A percentile compares a stretch with the other conserved stretches of the same genome.
These are phyloP conservation scores for Plasmodium berghei DNA, from an alignment of 169 alveolate genomes.

Conservation along the genomic window DNA sequence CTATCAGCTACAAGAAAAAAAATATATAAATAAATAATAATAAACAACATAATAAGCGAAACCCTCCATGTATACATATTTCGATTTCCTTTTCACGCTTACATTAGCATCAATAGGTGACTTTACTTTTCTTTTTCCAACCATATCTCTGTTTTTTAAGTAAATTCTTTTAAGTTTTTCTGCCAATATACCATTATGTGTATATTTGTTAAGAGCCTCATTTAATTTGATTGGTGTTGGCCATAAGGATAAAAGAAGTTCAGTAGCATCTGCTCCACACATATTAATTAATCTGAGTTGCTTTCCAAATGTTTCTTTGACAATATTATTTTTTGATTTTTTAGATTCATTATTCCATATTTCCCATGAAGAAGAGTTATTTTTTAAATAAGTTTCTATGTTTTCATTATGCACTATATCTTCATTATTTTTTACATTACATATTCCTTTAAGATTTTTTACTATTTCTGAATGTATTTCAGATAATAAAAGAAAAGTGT, in stretches of 20 bases:
- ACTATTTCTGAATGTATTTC: conserved; percentile 75
- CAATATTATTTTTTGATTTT: conserved; percentile 84
- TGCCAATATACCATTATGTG: conserved; percentile 72
- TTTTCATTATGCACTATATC: conserved; percentile 13
- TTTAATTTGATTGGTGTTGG: conserved; percentile 86
- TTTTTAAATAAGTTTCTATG: conserved; percentile 32
- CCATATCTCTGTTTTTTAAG: conserved; percentile 22
- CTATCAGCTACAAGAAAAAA: conserved; percentile 61
- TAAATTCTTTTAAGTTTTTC: conserved; percentile 60
- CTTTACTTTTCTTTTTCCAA: conserved; percentile 39
- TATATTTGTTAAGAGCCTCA: conserved; percentile 69
- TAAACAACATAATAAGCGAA: background rate
- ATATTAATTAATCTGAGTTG: conserved; percentile 85
- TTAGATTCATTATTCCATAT: conserved; percentile 85
- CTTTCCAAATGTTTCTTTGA: conserved; percentile 86
- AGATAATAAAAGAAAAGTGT: conserved; percentile 76
- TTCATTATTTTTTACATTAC: conserved; percentile 20
- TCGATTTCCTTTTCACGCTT: background rate
- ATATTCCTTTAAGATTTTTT: conserved; percentile 28
- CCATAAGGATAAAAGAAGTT: conserved; percentile 84
- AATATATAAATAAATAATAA: conserved; percentile 1
- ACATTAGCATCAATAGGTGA: conserved; percentile 63
- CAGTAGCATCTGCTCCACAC: conserved; percentile 88
- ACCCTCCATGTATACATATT: background rate
- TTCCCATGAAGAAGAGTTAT: conserved; percentile 79